Base-by-base conservation (phyloP, 192 early-diverging fungal species). In the Linnemannia elongata region DNA sequence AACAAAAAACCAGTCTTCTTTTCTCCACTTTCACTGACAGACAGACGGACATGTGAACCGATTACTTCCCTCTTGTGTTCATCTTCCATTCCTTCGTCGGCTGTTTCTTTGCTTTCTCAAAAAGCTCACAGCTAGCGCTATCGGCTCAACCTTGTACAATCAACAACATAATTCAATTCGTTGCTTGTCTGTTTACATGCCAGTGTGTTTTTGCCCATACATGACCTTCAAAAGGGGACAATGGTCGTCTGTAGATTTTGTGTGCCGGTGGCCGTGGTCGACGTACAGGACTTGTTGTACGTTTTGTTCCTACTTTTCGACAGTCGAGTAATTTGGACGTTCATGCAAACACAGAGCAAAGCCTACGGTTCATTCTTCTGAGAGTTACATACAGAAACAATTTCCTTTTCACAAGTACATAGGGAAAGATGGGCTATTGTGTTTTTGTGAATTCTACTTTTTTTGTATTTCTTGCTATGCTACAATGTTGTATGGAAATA, bases 401-500 rank as follows among this genome's bases (percentile, higher is more conserved):
- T 27, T 27, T n/a, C 24, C 24, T 57, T 27, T 66, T 4, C 60
- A 17, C 17, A 66, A 33, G 60, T 30, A 66, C n/a, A 15, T 35
- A 30, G 0, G 27, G 33, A 45, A 30, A 66, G 15, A 10, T 2
- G 6, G 55, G 55, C 27, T 66, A 4, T 66, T 3, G 60, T 35
- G 17, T 52, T 52, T 52, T 52, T 52, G 17, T 52, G 49, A 20
- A 52, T 52, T 66, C 30, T 66, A 66, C 60, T 66, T 66, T 66
- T 66, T 66, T 66, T 66, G 60, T 66, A 66, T 66, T 66, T 66
- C 60, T 63, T 24, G 60, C 60, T 66, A 66, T 66, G 60, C 60
- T 66, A 66, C 60, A 66, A 66, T 60, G 55, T 66, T 66, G 60
- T 66, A 66, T 66, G 60, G 60, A 33, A 66, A 66, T 66, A 66